phyloP scores from a whole-genome alignment of 768 basidiomycete species.

The Amanita inopinata region DNA sequence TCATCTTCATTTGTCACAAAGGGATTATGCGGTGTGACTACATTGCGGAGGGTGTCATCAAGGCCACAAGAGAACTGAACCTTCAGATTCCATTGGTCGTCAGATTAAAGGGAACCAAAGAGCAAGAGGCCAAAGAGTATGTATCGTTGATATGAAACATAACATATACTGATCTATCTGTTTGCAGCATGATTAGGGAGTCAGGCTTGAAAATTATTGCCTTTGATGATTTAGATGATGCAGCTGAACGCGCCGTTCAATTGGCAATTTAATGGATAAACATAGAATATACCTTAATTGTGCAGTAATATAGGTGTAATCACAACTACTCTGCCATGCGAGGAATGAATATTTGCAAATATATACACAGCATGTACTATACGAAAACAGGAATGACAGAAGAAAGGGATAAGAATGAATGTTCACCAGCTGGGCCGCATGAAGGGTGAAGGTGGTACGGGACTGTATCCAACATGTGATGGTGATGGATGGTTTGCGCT shows the following conservation, averaged over 20 bases:
- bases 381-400: constrained; percentile 23
- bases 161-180: constrained; percentile 11
- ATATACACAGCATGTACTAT: constrained; percentile 30
- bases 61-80: constrained; percentile 86
- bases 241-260: constrained; percentile 72
- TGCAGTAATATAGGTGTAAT: constrained; percentile 9
- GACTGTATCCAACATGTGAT: constrained; percentile 30
- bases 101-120: constrained; percentile 94
- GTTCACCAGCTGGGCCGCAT: constrained; percentile 43
- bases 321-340: constrained; percentile 8
- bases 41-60: constrained; percentile 97
- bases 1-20: constrained; percentile 14
- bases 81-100: constrained; percentile 86
- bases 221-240: constrained; percentile 89
- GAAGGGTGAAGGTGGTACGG: constrained; percentile 31
- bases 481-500: constrained; percentile 21
- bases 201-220: constrained; percentile 91
- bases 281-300: constrained; percentile 12
- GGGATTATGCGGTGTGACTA: constrained; percentile 99
- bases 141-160: constrained; percentile 16
- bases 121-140: constrained; percentile 89
- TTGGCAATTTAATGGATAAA: constrained; percentile 35
- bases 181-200: constrained; percentile 77
- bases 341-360: constrained; percentile 13
- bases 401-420: constrained; percentile 14